These are phyloP conservation scores for Starmerella roubikii DNA, from an alignment of 805 yeast genomes.

Conservation along the genomic window DNA sequence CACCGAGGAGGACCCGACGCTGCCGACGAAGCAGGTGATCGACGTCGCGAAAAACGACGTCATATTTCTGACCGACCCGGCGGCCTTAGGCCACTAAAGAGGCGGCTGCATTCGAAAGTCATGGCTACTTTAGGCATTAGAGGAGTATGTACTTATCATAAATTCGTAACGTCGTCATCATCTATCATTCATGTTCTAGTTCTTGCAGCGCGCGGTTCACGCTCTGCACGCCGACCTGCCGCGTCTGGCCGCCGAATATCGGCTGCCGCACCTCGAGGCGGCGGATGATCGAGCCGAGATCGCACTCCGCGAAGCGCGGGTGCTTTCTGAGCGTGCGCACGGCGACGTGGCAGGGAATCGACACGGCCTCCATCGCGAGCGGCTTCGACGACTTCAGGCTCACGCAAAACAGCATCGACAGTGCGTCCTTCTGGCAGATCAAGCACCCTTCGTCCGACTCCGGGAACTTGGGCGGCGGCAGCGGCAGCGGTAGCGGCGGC, in stretches of 20 bases:
- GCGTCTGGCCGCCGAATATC: too few relatives aligned
- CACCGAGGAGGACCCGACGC: constrained; percentile 28
- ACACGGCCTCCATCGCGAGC: constrained; percentile 24
- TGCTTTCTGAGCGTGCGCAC: constrained; percentile 68
- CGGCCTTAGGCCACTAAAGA: constrained; percentile 44
- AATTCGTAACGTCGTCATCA: neutral
- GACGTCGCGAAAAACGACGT: constrained; percentile 37
- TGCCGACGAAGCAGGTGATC: constrained; percentile 67
- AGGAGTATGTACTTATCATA: neutral
- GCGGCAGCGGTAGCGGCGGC: too few relatives aligned
- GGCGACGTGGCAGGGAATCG: constrained; percentile 73
- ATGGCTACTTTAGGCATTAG: neutral
- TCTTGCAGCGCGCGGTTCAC: constrained; percentile 21
- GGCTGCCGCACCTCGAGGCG: constrained; percentile 17
- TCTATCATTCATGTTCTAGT: neutral
- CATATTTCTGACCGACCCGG: constrained; percentile 70
- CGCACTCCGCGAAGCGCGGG: constrained; percentile 19
- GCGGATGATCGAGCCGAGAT: constrained; percentile 18
- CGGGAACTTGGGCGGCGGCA: neutral
- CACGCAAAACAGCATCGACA: constrained; percentile 72
- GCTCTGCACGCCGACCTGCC: constrained; percentile 22
- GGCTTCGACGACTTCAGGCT: constrained; percentile 17
- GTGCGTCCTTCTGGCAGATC: constrained; percentile 35
- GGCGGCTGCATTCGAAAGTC: neutral
- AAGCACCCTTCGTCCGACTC: constrained; percentile 43